Percentiles rank a stretch among this genome's conserved stretches.
These are phyloP conservation scores for Scheffersomyces ergatensis DNA, from an alignment of 805 yeast genomes.

Conservation along the genomic window DNA sequence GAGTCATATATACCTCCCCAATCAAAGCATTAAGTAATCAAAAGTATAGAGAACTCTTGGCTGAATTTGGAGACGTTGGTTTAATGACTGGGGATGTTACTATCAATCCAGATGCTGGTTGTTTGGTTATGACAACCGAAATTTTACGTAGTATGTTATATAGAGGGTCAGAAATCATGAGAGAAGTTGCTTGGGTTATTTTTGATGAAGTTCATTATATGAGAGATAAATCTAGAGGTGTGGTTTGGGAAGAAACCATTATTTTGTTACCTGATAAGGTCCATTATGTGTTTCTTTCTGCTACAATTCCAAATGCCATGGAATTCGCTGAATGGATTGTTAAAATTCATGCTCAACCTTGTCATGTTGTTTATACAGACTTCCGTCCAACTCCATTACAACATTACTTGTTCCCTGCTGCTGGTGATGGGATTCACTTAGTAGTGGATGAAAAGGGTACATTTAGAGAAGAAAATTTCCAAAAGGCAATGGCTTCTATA, in stretches of 20 bases:
- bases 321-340: constrained; percentile 99
- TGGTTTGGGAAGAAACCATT: constrained; percentile 99
- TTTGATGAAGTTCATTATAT: constrained; percentile 98
- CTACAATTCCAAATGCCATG: constrained; percentile 97
- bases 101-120: constrained; percentile 96
- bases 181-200: constrained; percentile 98
- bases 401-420: constrained; percentile 97
- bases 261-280: constrained; percentile 95
- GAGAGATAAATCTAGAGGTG: constrained; percentile 98
- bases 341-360: constrained; percentile 91
- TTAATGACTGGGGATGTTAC: constrained; percentile 99
- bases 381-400: constrained; percentile 98
- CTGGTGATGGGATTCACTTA: constrained; percentile 95
- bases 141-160: constrained; percentile 95
- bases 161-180: constrained; percentile 95
- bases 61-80: constrained; percentile 96
- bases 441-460: constrained; percentile 97
- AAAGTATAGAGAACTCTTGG: constrained; percentile 85
- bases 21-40: constrained; percentile 94
- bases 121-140: constrained; percentile 98
- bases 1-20: constrained; percentile 94
- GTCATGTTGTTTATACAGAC: constrained; percentile 97
- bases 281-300: constrained; percentile 88
- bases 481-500: constrained; percentile 95
- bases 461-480: constrained; percentile 96